Conservation (phyloP, 2,329 filamentous ascomycete genomes). For the Pseudocercospora vitis region DNA sequence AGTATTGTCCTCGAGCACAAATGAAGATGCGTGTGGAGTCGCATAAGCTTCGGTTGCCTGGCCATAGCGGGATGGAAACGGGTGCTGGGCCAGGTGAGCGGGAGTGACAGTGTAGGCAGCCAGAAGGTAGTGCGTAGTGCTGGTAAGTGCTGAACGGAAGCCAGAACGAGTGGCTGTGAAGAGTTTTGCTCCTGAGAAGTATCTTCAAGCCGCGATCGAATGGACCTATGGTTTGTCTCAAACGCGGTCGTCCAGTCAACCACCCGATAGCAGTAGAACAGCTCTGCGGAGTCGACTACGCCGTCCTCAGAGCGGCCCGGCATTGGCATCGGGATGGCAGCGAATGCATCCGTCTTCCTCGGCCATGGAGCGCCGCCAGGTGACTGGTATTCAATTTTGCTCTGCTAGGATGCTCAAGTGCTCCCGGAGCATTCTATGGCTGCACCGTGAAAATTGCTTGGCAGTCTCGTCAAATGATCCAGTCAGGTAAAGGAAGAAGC, state of each 20-base stretch:
- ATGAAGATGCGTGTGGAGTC: background rate
- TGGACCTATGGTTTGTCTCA: too few species aligned
- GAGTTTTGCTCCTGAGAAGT: background rate
- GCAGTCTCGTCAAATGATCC: conserved; percentile 8
- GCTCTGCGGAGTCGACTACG: too few species aligned
- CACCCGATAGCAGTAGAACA: too few species aligned
- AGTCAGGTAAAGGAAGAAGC: conserved; percentile 13
- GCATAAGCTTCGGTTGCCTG: background rate
- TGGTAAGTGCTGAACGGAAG: background rate
- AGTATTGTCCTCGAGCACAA: background rate
- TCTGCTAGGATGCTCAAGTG: background rate
- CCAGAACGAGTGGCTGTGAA: background rate
- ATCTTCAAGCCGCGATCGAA: too few species aligned
- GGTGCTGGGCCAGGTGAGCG: background rate
- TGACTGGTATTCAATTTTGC: background rate
- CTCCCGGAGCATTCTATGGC: background rate
- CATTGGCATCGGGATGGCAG: background rate
- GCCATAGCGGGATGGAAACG: background rate
- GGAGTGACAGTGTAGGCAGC: conserved; percentile 2
- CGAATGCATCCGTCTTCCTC: background rate
- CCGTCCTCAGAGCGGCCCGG: background rate
- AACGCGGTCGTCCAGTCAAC: background rate
- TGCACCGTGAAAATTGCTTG: background rate
- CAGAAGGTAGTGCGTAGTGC: background rate
- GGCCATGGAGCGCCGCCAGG: background rate